These are phyloP conservation scores for Elsinoe necatrix DNA, from an alignment of 2,329 filamentous ascomycete species.

Conservation along the genomic window DNA sequence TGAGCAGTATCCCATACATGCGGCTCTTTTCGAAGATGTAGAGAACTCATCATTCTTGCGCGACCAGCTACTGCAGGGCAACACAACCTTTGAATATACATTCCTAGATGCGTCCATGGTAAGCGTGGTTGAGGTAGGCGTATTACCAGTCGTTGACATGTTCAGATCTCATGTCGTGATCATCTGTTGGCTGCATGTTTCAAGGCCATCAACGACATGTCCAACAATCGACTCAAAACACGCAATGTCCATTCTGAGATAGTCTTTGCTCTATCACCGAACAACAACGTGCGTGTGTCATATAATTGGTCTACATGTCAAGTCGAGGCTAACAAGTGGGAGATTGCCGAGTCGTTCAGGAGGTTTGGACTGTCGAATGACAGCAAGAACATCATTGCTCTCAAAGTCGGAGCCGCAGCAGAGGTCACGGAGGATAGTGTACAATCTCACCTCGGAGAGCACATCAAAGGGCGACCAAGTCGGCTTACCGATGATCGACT, in stretches of 20 bases:
- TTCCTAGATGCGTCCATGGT: constrained; percentile 80
- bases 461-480: constrained; percentile 54
- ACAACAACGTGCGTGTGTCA: constrained; percentile 59
- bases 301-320: background rate
- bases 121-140: constrained; percentile 27
- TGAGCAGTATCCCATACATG: constrained; percentile 59
- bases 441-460: constrained; percentile 51
- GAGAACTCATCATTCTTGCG: constrained; percentile 70
- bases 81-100: constrained; percentile 82
- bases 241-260: constrained; percentile 85
- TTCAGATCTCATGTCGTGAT: constrained; percentile 58
- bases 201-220: constrained; percentile 61
- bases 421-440: constrained; percentile 39
- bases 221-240: constrained; percentile 58
- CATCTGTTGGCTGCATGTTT: constrained; percentile 71
- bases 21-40: constrained; percentile 68
- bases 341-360: constrained; percentile 90
- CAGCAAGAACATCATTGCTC: constrained; percentile 64
- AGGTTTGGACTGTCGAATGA: constrained; percentile 70
- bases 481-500: constrained; percentile 59
- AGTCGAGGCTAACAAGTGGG: constrained; percentile 14
- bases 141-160: background rate
- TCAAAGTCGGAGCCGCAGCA: constrained; percentile 59
- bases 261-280: constrained; percentile 69
- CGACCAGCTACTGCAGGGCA: constrained; percentile 74